Base-by-base conservation (phyloP, 2,329 filamentous ascomycete species). In the Thelonectria rubi region DNA sequence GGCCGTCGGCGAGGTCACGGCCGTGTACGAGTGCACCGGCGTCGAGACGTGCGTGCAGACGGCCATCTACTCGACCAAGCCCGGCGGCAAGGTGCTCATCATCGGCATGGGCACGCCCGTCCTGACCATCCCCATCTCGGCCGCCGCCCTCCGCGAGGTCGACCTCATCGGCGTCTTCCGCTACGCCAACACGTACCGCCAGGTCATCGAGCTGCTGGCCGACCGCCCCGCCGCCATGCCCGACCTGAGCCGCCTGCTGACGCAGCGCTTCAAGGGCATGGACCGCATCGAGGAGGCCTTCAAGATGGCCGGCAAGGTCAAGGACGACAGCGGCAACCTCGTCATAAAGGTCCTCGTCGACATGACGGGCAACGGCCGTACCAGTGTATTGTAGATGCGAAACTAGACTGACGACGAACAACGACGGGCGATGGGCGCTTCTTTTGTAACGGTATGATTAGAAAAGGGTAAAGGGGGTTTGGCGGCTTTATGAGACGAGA, bases 11-110 rank as follows among this genome's bases (percentile, higher is more conserved):
- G 88, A 92, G 71, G 84, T 91, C 0, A 84, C 87, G 52, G 85
- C 86, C 1, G 89, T 90, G 2, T 93, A 91, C 71, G 91, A 94
- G 77, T 93, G 91, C 73, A 94, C 91, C 0, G 91, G 91, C 9
- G 91, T 93, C 20, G 90, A 92, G 72, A 86, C 87, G 0, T 94
- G 91, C 69, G 81, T 93, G 69, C 91, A 94, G 74, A 86, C 87
- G 6, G 85, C 88, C 5, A 92, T 94, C 57, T 94, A 91, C 69
- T 76, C 83, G 2, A 88, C 88, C 14, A 83, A 83, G 63, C 86
- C 90, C 0, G 91, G 91, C 42, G 91, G 90, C 56, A 88, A 85
- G 67, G 81, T 92, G 59, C 81, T 92, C 75, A 81, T 92, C 18
- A 88, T 92, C 48, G 90, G 90, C 59, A 91, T 92, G 88, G 90